Conservation (phyloP, 2,329 filamentous ascomycete genomes). For the Colletotrichum magnum region DNA sequence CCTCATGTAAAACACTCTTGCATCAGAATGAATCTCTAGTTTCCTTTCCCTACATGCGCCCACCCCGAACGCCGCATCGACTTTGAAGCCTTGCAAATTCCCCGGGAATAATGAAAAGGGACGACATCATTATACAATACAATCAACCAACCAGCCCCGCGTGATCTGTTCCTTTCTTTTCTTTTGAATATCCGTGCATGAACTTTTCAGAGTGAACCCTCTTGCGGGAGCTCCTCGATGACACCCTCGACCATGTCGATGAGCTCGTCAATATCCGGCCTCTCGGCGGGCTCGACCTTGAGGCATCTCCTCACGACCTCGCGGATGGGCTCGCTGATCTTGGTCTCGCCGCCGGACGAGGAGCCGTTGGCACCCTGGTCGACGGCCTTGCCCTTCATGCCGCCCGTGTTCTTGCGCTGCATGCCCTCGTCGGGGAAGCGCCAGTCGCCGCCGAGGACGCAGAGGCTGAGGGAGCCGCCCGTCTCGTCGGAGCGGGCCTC, state of each 20-base stretch:
- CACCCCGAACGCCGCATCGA: constrained; percentile 32
- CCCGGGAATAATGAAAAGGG: constrained; percentile 28
- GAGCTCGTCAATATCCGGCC: constrained; percentile 89
- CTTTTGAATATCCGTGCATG: not conserved
- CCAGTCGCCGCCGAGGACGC: constrained; percentile 95
- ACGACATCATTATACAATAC: constrained; percentile 33
- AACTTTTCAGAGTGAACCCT: constrained; percentile 49
- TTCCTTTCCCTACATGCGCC: constrained; percentile 31
- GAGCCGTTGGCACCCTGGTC: constrained; percentile 46
- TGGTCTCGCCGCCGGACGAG: constrained; percentile 55
- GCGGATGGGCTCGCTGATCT: constrained; percentile 85
- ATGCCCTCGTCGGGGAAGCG: constrained; percentile 90
- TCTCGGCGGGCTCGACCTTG: constrained; percentile 86
- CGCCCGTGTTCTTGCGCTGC: constrained; percentile 59
- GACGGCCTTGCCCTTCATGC: constrained; percentile 46
- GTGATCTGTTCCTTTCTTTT: not conserved
- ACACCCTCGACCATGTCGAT: constrained; percentile 84
- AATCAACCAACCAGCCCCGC: not conserved
- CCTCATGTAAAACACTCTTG: constrained; percentile 25
- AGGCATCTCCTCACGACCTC: constrained; percentile 91
- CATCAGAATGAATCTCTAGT: constrained; percentile 32
- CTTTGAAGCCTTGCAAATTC: constrained; percentile 28
- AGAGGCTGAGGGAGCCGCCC: constrained; percentile 91
- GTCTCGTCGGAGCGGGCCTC: constrained; percentile 97
- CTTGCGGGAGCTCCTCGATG: constrained; percentile 76